Percentiles rank a stretch among this genome's conserved stretches.
phyloP scores from a whole-genome alignment of 306 rosid genomes.

The Sechiopsis laciniata region DNA sequence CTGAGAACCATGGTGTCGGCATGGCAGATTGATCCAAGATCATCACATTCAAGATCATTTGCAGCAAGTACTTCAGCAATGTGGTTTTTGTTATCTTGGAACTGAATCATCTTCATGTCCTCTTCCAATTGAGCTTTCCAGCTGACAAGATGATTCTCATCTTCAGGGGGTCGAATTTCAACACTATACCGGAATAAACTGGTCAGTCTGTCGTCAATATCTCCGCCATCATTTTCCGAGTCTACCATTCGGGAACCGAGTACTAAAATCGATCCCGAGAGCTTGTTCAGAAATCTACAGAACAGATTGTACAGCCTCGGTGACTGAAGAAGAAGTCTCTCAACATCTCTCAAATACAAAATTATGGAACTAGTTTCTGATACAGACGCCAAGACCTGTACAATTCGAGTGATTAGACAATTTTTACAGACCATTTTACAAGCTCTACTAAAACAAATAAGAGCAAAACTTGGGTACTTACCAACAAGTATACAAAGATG shows the following conservation, averaged over 20 bases:
- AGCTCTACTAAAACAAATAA: not conserved
- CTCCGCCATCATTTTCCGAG: conserved; percentile 37
- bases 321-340: conserved; percentile 61
- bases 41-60: conserved; percentile 81
- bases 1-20: conserved; percentile 59
- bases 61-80: conserved; percentile 75
- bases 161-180: conserved; percentile 59
- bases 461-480: no score
- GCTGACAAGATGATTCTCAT: conserved; percentile 44
- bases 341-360: conserved; percentile 71
- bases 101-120: conserved; percentile 58
- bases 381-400: conserved; percentile 65
- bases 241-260: conserved; percentile 65
- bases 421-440: not conserved
- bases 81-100: conserved; percentile 80
- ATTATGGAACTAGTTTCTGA: conserved; percentile 68
- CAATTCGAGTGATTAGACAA: not conserved
- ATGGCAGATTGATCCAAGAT: conserved; percentile 56
- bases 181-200: conserved; percentile 60
- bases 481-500: no score
- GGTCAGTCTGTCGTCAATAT: conserved; percentile 50
- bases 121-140: conserved; percentile 73
- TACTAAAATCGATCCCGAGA: conserved; percentile 69
- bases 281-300: conserved; percentile 56
- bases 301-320: conserved; percentile 58